Conservation (phyloP, 139 green algal genomes). For the Coelastrella sp. region DNA sequence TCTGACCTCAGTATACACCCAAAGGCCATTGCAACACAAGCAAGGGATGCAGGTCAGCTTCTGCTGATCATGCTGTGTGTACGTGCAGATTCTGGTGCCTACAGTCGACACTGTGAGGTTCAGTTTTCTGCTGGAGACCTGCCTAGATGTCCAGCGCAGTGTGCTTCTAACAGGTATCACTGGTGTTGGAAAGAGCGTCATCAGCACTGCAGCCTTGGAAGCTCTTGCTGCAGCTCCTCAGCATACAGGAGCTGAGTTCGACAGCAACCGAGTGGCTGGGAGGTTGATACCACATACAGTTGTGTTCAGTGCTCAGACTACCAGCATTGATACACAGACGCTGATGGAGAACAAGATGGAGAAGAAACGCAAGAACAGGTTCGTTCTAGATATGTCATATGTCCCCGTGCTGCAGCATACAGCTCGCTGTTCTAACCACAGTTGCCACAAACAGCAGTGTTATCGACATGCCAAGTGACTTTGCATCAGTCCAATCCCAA, state of each 20-base stretch:
- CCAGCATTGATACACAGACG: slow-evolving; percentile 74
- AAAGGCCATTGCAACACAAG: too few species aligned
- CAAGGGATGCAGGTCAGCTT: too few species aligned
- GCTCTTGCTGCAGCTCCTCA: slow-evolving; percentile 37
- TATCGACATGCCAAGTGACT: too few species aligned
- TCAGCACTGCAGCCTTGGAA: slow-evolving; percentile 69
- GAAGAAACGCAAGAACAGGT: slow-evolving; percentile 87
- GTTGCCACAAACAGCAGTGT: too few species aligned
- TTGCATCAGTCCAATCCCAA: too few species aligned
- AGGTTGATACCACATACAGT: slow-evolving; percentile 75
- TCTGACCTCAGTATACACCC: too few species aligned
- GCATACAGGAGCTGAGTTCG: background rate
- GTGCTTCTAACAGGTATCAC: slow-evolving; percentile 83
- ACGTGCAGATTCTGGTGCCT: slow-evolving; percentile 70
- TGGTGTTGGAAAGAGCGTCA: slow-evolving; percentile 86
- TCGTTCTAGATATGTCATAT: too few species aligned
- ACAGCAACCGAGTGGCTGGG: background rate
- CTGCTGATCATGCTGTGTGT: too few species aligned
- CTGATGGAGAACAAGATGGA: slow-evolving; percentile 88
- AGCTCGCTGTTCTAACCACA: too few species aligned
- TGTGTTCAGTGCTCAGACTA: slow-evolving; percentile 89
- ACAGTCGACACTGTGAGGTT: slow-evolving; percentile 81
- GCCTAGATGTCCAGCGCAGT: slow-evolving; percentile 74
- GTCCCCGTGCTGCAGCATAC: too few species aligned
- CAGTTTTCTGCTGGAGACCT: slow-evolving; percentile 68